Evolutionary conservation across 2,329 filamentous ascomycete genomes (phyloP).

Genomic region (Stagonosporopsis rhizophila): DNA sequence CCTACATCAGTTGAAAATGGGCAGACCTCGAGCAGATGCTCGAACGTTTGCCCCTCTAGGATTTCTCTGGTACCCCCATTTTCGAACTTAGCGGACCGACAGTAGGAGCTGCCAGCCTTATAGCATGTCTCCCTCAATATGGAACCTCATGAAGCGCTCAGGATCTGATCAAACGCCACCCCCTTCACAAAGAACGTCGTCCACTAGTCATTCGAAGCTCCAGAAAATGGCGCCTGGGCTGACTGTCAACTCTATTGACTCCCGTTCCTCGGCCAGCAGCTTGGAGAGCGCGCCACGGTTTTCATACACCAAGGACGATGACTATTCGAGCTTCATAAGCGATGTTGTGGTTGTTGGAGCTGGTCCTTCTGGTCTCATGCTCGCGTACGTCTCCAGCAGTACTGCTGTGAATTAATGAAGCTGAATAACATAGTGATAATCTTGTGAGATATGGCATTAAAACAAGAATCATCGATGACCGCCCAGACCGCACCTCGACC

Average conservation of each 20-base stretch:
- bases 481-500: slow-evolving; percentile 70
- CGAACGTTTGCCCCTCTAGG: slow-evolving; percentile 27
- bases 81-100: slow-evolving; percentile 30
- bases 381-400: slow-evolving; percentile 42
- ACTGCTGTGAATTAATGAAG: neutral
- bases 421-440: slow-evolving; percentile 53
- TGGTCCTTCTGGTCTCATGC: slow-evolving; percentile 53
- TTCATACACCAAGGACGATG: slow-evolving; percentile 27
- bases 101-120: slow-evolving; percentile 23
- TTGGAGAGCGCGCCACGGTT: slow-evolving; percentile 28
- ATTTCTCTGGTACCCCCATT: slow-evolving; percentile 37
- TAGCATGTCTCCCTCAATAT: slow-evolving; percentile 45
- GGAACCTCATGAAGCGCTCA: slow-evolving; percentile 46
- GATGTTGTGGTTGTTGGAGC: slow-evolving; percentile 53
- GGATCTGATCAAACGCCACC: slow-evolving; percentile 17
- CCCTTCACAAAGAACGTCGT: slow-evolving; percentile 30
- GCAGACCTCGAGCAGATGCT: slow-evolving; percentile 29
- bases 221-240: slow-evolving; percentile 47
- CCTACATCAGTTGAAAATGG: slow-evolving; percentile 35
- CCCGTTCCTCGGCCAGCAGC: slow-evolving; percentile 37
- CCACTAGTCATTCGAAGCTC: slow-evolving; percentile 29
- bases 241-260: slow-evolving; percentile 29
- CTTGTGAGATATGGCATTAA: slow-evolving; percentile 72
- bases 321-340: slow-evolving; percentile 46
- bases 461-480: slow-evolving; percentile 71